Evolutionary conservation across 1,284 basidiomycete species (phyloP).

Genomic region (Flammula alnicola): DNA sequence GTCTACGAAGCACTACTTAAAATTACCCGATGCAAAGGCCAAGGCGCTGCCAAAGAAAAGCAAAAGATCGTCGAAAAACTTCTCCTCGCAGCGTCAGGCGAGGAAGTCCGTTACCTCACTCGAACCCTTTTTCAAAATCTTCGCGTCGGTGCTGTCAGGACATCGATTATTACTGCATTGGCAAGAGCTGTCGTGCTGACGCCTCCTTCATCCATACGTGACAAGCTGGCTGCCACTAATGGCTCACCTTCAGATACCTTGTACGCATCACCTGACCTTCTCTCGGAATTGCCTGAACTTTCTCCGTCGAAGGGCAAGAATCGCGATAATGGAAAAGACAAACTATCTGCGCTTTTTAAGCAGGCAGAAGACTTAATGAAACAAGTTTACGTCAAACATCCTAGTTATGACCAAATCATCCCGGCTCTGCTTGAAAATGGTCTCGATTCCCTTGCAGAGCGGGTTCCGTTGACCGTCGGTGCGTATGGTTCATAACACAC

Average conservation of each 20-base stretch:
- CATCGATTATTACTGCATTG: conserved; percentile 82
- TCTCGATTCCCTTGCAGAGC: conserved; percentile 61
- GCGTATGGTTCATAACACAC: not conserved
- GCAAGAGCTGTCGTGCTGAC: conserved; percentile 81
- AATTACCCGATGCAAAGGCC: conserved; percentile 71
- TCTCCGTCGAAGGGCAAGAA: conserved; percentile 48
- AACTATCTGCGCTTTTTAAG: conserved; percentile 51
- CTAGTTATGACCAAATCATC: conserved; percentile 84
- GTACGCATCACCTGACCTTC: conserved; percentile 42
- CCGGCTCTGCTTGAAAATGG: conserved; percentile 67
- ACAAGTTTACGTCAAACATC: conserved; percentile 86
- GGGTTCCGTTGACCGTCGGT: conserved; percentile 81
- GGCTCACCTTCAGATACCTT: conserved; percentile 18
- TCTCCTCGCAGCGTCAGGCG: conserved; percentile 83
- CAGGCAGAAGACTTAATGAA: conserved; percentile 70
- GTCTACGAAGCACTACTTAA: conserved; percentile 72
- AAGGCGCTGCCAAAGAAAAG: conserved; percentile 78
- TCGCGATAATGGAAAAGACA: conserved; percentile 47
- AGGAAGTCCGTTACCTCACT: conserved; percentile 86
- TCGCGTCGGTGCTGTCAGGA: conserved; percentile 86
- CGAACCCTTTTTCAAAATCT: conserved; percentile 84
- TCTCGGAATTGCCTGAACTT: conserved; percentile 42
- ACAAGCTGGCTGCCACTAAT: not conserved
- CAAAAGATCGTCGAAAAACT: conserved; percentile 82
- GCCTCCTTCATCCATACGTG: conserved; percentile 35